These are phyloP conservation scores for Volvox carteri DNA, from an alignment of 163 green algal species.

Conservation along the genomic window DNA sequence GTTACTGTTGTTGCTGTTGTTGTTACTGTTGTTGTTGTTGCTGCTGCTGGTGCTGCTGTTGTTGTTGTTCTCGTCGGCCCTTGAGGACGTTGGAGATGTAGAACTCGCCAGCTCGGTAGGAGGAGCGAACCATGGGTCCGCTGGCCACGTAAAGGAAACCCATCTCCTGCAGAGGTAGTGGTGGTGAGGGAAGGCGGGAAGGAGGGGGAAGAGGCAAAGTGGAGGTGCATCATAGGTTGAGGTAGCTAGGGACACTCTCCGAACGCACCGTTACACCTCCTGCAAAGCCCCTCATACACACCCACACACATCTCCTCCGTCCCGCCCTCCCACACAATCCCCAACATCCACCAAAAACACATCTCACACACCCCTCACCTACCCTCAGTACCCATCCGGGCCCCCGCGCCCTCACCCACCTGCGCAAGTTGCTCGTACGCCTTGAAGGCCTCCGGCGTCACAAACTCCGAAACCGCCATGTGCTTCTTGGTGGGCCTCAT, in stretches of 20 bases:
- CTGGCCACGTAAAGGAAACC: conserved; percentile 97
- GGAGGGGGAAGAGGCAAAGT: not conserved
- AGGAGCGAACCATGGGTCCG: conserved; percentile 95
- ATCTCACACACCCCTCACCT: not conserved
- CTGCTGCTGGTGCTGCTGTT: conserved; percentile 1
- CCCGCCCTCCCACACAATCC: too few relatives aligned
- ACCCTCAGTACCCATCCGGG: not conserved
- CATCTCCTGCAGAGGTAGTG: conserved; percentile 73
- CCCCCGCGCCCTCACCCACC: too few relatives aligned
- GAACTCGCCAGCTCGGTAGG: conserved; percentile 95
- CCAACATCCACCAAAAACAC: not conserved
- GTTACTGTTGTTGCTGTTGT: too few relatives aligned
- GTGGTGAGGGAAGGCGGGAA: not conserved
- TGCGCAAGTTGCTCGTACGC: conserved; percentile 79
- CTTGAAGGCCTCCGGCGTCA: conserved; percentile 96
- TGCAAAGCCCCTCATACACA: too few relatives aligned
- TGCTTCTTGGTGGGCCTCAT: conserved; percentile 98
- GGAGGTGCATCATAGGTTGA: not conserved
- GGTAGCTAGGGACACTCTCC: too few relatives aligned
- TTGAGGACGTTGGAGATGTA: conserved; percentile 56
- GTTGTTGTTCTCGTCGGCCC: conserved; percentile 24
- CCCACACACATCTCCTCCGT: too few relatives aligned
- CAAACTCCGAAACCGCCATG: conserved; percentile 97
- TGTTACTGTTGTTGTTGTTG: too few relatives aligned
- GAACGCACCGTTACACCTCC: too few relatives aligned